phyloP scores from a whole-genome alignment of 228 moss, liverwort and hornwort genomes.

The Sphagnum magellanicum region DNA sequence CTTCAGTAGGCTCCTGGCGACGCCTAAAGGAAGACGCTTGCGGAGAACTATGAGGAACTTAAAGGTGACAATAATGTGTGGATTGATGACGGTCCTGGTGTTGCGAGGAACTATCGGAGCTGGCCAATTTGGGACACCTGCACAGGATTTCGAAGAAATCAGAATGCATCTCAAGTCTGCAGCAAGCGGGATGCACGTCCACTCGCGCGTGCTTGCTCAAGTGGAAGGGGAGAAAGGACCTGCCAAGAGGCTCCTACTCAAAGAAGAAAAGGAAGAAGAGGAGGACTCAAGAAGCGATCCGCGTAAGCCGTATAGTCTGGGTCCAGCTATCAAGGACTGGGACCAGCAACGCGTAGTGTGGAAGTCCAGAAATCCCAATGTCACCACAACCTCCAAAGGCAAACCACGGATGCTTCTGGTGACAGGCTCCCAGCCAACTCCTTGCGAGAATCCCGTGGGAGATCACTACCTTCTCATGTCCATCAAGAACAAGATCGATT shows the following conservation, averaged over 20 bases:
- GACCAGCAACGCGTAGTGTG: conserved; percentile 21
- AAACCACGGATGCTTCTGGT: conserved; percentile 28
- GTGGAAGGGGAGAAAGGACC: not conserved
- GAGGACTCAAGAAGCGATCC: conserved; percentile 36
- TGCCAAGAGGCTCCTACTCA: no score
- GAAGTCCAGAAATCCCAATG: conserved; percentile 24
- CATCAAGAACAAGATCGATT: conserved; percentile 34
- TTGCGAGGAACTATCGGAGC: conserved; percentile 43
- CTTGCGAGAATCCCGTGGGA: conserved; percentile 30
- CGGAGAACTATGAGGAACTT: conserved; percentile 42
- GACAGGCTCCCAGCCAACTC: conserved; percentile 32
- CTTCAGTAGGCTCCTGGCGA: conserved; percentile 40
- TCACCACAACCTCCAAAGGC: conserved; percentile 9
- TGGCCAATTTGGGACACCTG: conserved; percentile 20
- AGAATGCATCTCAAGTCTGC: not conserved
- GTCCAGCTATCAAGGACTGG: conserved; percentile 30
- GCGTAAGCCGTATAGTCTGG: conserved; percentile 23
- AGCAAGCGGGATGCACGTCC: not conserved
- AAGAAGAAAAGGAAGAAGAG: conserved; percentile 19
- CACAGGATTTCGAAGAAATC: not conserved
- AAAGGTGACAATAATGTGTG: conserved; percentile 42
- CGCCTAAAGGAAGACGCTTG: conserved; percentile 40
- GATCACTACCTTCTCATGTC: conserved; percentile 35
- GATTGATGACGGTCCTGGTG: conserved; percentile 45
- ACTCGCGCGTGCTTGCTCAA: not conserved